These are phyloP conservation scores for Colletotrichum sp. DNA, from an alignment of 2,329 filamentous ascomycete genomes.

Conservation along the genomic window DNA sequence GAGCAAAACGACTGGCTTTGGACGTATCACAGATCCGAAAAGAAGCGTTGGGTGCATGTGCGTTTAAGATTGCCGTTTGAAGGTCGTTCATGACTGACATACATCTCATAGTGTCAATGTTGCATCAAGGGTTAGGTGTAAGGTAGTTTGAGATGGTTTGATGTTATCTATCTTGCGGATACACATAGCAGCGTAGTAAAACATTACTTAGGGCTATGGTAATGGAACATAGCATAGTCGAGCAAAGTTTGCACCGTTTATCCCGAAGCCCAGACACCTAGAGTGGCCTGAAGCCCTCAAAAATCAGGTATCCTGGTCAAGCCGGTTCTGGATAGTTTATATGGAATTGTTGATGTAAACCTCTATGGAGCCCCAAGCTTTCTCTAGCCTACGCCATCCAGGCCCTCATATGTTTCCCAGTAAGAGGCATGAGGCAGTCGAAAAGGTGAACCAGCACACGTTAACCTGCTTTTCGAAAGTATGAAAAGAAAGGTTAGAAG, in stretches of 20 bases:
- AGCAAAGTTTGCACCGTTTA: not conserved
- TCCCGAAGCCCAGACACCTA: not conserved
- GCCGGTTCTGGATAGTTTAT: not conserved
- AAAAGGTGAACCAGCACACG: too few species aligned
- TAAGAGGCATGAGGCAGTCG: too few species aligned
- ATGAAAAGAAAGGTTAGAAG: too few species aligned
- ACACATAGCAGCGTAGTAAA: not conserved
- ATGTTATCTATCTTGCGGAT: not conserved
- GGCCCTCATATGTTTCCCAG: too few species aligned
- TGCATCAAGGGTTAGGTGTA: not conserved
- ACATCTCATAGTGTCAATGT: not conserved
- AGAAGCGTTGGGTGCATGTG: not conserved
- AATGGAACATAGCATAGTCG: not conserved
- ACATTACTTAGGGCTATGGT: not conserved
- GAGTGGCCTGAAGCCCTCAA: not conserved
- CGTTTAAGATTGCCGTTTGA: not conserved
- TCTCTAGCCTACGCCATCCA: too few species aligned
- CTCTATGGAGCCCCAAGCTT: fast-evolving
- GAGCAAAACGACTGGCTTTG: not conserved
- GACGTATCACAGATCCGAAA: not conserved
- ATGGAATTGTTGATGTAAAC: not conserved
- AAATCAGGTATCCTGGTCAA: not conserved
- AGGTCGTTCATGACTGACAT: fast-evolving
- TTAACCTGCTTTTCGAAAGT: too few species aligned
- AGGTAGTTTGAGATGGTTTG: not conserved